Percentiles rank a stretch among this genome's conserved stretches.
These are phyloP conservation scores for Eucalyptus marginata DNA, from an alignment of 345 rosid species.

Conservation along the genomic window DNA sequence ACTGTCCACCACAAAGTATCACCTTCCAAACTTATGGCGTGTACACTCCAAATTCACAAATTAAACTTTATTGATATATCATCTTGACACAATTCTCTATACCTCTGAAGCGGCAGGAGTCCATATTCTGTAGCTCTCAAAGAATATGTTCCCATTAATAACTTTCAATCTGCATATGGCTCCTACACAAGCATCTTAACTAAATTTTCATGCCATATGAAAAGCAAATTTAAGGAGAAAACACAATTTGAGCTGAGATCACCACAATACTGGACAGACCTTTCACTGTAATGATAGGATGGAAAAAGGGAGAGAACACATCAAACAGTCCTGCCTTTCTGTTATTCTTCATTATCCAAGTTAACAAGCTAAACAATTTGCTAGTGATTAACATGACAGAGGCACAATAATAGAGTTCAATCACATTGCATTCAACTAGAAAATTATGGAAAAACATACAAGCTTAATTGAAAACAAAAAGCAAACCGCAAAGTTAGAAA, in stretches of 20 bases:
- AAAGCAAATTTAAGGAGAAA: neutral
- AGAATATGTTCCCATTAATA: neutral
- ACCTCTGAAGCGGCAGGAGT: neutral
- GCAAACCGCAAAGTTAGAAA: neutral
- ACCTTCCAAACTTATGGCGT: neutral
- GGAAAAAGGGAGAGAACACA: neutral
- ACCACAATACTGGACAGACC: neutral
- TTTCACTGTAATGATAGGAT: neutral
- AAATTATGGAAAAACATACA: neutral
- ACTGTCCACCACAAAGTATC: neutral
- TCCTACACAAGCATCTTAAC: neutral
- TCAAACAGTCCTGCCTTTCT: neutral
- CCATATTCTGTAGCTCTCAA: neutral
- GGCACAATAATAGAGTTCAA: neutral
- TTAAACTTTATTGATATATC: neutral
- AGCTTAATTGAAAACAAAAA: neutral
- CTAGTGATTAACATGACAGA: neutral
- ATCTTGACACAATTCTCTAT: neutral
- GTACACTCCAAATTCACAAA: neutral
- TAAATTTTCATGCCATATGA: neutral
- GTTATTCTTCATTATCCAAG: neutral
- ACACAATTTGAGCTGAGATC: neutral
- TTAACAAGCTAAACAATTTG: neutral
- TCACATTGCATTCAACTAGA: neutral
- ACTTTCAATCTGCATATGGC: neutral